Evolutionary conservation across 2,329 filamentous ascomycete species (phyloP).

Genomic region (Xylogone sp.): DNA sequence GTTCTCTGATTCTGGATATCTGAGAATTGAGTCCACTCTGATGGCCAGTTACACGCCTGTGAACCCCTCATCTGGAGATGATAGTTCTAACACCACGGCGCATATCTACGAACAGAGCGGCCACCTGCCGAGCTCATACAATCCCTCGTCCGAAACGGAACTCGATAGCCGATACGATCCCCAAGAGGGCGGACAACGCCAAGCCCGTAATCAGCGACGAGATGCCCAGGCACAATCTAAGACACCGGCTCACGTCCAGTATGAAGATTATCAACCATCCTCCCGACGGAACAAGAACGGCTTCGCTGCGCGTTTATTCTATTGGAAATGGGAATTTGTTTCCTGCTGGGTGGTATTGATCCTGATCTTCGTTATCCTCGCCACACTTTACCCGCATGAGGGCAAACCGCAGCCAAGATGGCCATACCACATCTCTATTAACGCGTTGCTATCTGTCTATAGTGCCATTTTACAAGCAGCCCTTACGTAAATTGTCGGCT

Average conservation of each 20-base stretch:
- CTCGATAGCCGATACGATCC: background rate
- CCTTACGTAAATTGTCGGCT: background rate
- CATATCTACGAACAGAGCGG: background rate
- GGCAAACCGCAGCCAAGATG: background rate
- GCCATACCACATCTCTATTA: background rate
- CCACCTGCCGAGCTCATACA: background rate
- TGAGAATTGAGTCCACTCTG: background rate
- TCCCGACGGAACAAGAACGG: background rate
- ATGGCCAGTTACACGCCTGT: background rate
- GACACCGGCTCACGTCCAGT: background rate
- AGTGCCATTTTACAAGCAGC: background rate
- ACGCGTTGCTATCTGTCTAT: background rate
- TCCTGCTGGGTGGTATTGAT: background rate
- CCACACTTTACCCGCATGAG: background rate
- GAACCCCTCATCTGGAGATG: background rate
- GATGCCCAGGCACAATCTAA: background rate
- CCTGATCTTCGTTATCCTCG: background rate
- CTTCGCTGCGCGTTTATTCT: background rate
- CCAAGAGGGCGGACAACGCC: background rate
- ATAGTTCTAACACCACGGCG: background rate
- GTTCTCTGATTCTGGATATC: background rate
- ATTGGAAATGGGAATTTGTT: background rate
- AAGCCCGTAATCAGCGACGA: background rate
- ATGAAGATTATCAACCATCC: background rate
- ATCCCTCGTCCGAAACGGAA: background rate